Base-by-base conservation (phyloP, 768 basidiomycete genomes). In the Rhodotorula kratochvilovae region DNA sequence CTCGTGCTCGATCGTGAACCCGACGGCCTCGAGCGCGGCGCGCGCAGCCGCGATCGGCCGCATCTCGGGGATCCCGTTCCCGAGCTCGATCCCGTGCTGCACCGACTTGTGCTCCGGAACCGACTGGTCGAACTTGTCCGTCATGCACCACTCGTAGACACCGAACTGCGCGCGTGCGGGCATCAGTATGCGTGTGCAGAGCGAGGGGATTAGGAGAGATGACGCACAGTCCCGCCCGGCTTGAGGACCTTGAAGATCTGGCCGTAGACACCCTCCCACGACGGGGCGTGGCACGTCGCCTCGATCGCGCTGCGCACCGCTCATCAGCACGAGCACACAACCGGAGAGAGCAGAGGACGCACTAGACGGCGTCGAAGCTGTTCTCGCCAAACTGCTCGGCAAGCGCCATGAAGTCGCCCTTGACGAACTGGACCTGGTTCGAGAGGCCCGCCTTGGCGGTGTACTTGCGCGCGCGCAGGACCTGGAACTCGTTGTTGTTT, bases 71-170 rank as follows among this genome's bases (percentile, higher is more conserved):
- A 99, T 97, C 66, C 96, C 96, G 78, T 95, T 92, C 31, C 96
- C 95, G 67, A 96, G 83, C 73, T 97, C 94, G 71, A 97, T 89
- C 71, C 86, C 86, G 82, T 97, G 93, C 21, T 91, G 91, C 68
- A 98, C 87, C 56, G 85, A 85, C 82, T 93, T 94, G 85, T 98
- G 95, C 64, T 85, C 81, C 27, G 92, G 79, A 84, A 89, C 64
- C 57, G 89, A 85, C 50, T 90, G 86, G 81, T 97, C 90, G 91
- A 94, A 94, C 6, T 81, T 80, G 80, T 97, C 93, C 29, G 96
- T 97, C 96, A 99, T 97, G 81, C 88, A 89, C 95, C 95, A 99
- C 80, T 98, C 96, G 81, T 98, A 99, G 48, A 98, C 90, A 78
- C 94, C 95, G 81, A 96, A 96, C 58, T 57, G 56, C 23, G n/a